phyloP scores from a whole-genome alignment of 495 filamentous ascomycete genomes.

The Trichocladium antarcticum region DNA sequence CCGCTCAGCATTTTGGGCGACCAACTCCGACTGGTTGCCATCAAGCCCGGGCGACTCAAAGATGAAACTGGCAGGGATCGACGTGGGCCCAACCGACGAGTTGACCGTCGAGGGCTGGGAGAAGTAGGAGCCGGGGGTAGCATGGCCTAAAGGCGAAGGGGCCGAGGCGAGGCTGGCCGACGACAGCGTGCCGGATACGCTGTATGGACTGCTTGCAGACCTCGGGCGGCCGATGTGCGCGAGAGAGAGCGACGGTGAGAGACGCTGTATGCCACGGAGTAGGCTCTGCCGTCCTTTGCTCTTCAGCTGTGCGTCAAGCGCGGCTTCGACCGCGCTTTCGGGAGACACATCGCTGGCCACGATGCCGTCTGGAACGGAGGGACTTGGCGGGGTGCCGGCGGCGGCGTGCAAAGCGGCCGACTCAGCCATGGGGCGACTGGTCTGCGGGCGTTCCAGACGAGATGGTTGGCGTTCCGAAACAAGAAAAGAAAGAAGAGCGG shows the following conservation, averaged over 20 bases:
- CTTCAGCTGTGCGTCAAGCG: conserved; percentile 45
- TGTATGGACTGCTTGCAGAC: conserved; percentile 55
- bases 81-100: conserved; percentile 56
- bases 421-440: conserved; percentile 19
- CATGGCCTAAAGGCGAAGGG: conserved; percentile 40
- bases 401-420: conserved; percentile 1
- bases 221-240: conserved; percentile 52
- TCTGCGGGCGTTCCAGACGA: background rate
- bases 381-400: conserved; percentile 2
- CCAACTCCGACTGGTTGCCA: conserved; percentile 26
- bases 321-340: conserved; percentile 30
- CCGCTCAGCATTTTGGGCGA: conserved; percentile 26
- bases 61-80: conserved; percentile 41
- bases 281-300: conserved; percentile 64
- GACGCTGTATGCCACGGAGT: conserved; percentile 70
- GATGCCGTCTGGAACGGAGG: conserved; percentile 8
- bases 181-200: conserved; percentile 48
- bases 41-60: conserved; percentile 28
- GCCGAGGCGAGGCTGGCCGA: conserved; percentile 69
- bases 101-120: conserved; percentile 47
- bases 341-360: background rate
- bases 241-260: conserved; percentile 77
- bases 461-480: background rate
- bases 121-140: conserved; percentile 44
- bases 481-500: background rate